Base-by-base conservation (phyloP, 1,284 basidiomycete species). In the Sanguinoderma infundibulare region DNA sequence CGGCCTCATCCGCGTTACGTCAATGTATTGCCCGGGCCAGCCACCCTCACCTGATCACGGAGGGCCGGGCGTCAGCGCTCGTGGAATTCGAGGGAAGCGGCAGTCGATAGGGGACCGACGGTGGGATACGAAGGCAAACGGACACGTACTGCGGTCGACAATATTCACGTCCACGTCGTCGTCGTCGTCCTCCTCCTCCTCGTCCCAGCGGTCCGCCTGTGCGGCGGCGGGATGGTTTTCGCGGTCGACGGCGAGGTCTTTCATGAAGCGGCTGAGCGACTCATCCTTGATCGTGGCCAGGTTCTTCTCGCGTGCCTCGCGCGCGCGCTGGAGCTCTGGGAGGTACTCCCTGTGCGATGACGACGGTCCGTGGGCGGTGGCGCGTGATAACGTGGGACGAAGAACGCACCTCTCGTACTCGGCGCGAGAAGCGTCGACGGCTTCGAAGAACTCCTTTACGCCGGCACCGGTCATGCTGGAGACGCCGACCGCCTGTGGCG, bases 391-490 rank as follows among this genome's bases (percentile, higher is more conserved):
- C 32, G 38, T 28, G 30, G 26, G 22, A 26, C 10, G 60, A 20
- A 30, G 35, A 24, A 77, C 85, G 70, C 72, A 96, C 93, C 80
- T 89, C 74, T 93, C 88, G 75, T 98, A 99, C 76, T 98, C 95
- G 57, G 87, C 81, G 64, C 95, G 82, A 1, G 94, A 95, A 47
- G 87, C 89, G 63, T 96, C 89, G 5, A 99, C 95, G 0, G 95
- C 95, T 20, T 89, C 85, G 70, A 99, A 92, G 74, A 99, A 98
- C 57, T 92, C 92, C 64, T 90, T 83, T 73, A 99, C 87, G 5
- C 98, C 98, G 53, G 88, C 90, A 12, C 98, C 98, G 0, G 98
- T 98, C 81, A 95, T 85, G 46, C 97, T 97, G 14, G 95, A 97
- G 9, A 99, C 96, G 24, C 97, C 96, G 12, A 99, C 96, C 7